Evolutionary conservation across 2,329 filamentous ascomycete species (phyloP).

Genomic region (Penicillium sp.): DNA sequence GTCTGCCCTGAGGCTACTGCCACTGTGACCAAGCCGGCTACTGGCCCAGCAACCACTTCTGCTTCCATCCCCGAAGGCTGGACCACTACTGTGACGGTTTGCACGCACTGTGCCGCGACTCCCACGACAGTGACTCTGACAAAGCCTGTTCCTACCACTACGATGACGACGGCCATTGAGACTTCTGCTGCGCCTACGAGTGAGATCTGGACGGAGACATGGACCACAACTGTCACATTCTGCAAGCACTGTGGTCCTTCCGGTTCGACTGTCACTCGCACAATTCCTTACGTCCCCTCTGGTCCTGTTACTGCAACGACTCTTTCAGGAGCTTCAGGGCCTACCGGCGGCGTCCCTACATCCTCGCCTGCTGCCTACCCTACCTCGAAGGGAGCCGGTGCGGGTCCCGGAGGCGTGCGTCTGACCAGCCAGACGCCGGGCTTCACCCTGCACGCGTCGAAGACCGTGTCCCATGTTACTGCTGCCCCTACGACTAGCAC

Average conservation of each 20-base stretch:
- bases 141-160: conserved; percentile 21
- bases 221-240: conserved; percentile 19
- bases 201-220: conserved; percentile 14
- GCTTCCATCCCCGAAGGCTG: conserved; percentile 36
- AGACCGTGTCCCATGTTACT: not conserved
- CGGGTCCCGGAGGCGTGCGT: conserved; percentile 6
- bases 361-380: not conserved
- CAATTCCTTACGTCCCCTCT: conserved; percentile 15
- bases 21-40: conserved; percentile 22
- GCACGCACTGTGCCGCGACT: conserved; percentile 38
- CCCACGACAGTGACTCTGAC: conserved; percentile 42
- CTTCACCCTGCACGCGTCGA: conserved; percentile 8
- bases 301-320: not conserved
- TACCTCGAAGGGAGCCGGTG: conserved; percentile 1
- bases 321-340: not conserved
- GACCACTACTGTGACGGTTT: conserved; percentile 43
- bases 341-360: not conserved
- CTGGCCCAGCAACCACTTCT: conserved; percentile 17
- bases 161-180: conserved; percentile 7
- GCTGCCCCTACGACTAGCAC: conserved; percentile 1
- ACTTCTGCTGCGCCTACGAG: conserved; percentile 8
- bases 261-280: conserved; percentile 20
- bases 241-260: conserved; percentile 22
- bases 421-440: conserved; percentile 8
- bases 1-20: conserved; percentile 36